phyloP scores from a whole-genome alignment of 2,329 filamentous ascomycete species.

The Colletotrichum tamarilloi region DNA sequence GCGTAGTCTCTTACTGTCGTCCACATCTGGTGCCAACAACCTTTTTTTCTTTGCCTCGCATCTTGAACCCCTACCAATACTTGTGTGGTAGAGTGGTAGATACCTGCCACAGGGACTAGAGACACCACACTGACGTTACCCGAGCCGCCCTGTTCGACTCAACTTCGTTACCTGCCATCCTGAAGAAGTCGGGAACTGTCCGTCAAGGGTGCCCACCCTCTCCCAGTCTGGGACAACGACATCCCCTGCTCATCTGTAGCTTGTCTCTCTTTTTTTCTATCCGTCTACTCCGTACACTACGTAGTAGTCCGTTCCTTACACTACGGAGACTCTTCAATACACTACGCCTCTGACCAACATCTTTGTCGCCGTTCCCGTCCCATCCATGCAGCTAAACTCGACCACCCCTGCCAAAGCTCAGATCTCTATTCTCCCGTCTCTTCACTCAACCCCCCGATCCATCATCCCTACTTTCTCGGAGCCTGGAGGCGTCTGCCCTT shows the following conservation, averaged over 20 bases:
- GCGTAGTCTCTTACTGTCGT: too few species aligned
- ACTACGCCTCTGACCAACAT: background rate
- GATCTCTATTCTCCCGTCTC: slow-evolving; percentile 1
- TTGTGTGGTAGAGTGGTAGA: background rate
- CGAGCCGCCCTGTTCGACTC: slow-evolving; percentile 27
- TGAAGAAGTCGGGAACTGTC: slow-evolving; percentile 24
- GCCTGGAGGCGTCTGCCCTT: slow-evolving; percentile 8
- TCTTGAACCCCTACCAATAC: background rate
- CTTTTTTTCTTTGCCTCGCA: background rate
- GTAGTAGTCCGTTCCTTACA: too few species aligned
- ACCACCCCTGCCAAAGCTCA: slow-evolving; percentile 4
- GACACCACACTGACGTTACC: slow-evolving; percentile 15
- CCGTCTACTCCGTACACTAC: too few species aligned
- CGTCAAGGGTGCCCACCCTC: slow-evolving; percentile 16
- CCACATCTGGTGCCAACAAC: too few species aligned
- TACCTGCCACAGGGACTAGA: background rate
- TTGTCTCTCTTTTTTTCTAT: background rate
- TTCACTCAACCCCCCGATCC: background rate
- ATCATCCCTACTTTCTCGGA: background rate
- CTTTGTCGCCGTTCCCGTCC: slow-evolving; percentile 7
- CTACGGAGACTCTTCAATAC: too few species aligned
- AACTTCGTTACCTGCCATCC: slow-evolving; percentile 29
- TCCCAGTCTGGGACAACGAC: background rate
- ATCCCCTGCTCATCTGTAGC: background rate
- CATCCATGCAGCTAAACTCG: background rate